Evolutionary conservation across 2,329 filamentous ascomycete genomes (phyloP), one percentile per base, ranked within the genome.

Genomic region (Fusarium euwallaceae): DNA sequence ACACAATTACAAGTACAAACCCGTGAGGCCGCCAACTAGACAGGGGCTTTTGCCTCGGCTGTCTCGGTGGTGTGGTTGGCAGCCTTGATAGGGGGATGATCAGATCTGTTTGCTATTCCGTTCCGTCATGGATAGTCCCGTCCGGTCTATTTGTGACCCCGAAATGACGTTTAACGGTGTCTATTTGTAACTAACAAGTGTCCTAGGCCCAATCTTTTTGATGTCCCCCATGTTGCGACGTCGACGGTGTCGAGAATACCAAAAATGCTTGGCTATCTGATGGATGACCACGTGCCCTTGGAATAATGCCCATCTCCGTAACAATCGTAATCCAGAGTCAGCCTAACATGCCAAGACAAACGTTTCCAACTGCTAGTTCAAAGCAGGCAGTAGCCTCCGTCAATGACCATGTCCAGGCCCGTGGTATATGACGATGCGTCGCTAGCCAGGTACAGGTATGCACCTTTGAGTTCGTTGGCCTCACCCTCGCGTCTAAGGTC

Each of bases 401-500:
- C 94, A 58, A 95, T 89, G 72, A 94, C 84, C 69, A 97, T 86
- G 81, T 95, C 92, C 11, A 89, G 87, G 0, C 91, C 94, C 10
- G 94, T 97, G 20, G 92, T 95, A 84, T 95, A 97, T 64, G 91
- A 93, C n/a, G 92, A 90, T 5, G 94, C 94, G 82, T 97, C 94
- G 16, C 92, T 94, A 20, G 93, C 93, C 66, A 97, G 86, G 83
- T 95, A 97, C 58, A 97, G 84, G 81, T 93, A 97, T 20, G 92
- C 92, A 22, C 94, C 95, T 86, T 96, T 95, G 77, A 97, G 87
- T 86, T 97, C 94, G 70, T 90, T 89, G 4, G 90, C 86, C 74
- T 91, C 87, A 11, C 92, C 94, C 80, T 95, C 92, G 74, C 94
- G 89, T 58, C 90, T 89, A 27, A 51, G 20, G 56, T 51, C 60